These are phyloP conservation scores for Lachnellula hyalina DNA, from an alignment of 2,329 filamentous ascomycete species.

Conservation along the genomic window DNA sequence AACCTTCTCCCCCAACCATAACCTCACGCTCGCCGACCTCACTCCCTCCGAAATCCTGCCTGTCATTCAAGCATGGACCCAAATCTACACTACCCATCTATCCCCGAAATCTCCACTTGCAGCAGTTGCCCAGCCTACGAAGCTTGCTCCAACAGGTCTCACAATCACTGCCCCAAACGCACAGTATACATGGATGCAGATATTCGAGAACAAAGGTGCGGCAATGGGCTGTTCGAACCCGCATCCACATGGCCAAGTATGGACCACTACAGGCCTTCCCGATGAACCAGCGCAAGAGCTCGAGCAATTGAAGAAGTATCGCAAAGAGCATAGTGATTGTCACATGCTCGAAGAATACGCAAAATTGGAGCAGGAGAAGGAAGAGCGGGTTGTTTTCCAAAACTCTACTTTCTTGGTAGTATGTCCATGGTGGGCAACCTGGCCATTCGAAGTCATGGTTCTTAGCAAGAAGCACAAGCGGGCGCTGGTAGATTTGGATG, in stretches of 20 bases:
- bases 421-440: conserved; percentile 96
- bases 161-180: conserved; percentile 53
- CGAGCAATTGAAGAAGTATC: conserved; percentile 72
- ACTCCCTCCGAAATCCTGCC: conserved; percentile 68
- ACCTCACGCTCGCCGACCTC: conserved; percentile 91
- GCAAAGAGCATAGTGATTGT: conserved; percentile 61
- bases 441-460: conserved; percentile 95
- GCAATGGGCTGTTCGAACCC: conserved; percentile 99
- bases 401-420: conserved; percentile 81
- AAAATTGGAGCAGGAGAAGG: conserved; percentile 71
- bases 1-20: conserved; percentile 86
- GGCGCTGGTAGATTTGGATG: conserved; percentile 74
- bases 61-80: conserved; percentile 84
- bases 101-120: conserved; percentile 62
- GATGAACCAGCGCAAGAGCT: conserved; percentile 84
- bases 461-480: conserved; percentile 79
- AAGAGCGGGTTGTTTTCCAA: conserved; percentile 82
- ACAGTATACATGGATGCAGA: conserved; percentile 96
- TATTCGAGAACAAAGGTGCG: conserved; percentile 97
- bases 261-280: conserved; percentile 86
- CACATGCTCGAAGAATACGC: conserved; percentile 86
- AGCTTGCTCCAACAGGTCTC: conserved; percentile 35
- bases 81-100: conserved; percentile 79
- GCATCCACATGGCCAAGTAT: conserved; percentile 93
- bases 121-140: conserved; percentile 38